A percentile compares a stretch with the other conserved stretches of the same genome.
Evolutionary conservation across 2,329 filamentous ascomycete genomes (phyloP).

Genomic region (Pleoardoris graminearum): DNA sequence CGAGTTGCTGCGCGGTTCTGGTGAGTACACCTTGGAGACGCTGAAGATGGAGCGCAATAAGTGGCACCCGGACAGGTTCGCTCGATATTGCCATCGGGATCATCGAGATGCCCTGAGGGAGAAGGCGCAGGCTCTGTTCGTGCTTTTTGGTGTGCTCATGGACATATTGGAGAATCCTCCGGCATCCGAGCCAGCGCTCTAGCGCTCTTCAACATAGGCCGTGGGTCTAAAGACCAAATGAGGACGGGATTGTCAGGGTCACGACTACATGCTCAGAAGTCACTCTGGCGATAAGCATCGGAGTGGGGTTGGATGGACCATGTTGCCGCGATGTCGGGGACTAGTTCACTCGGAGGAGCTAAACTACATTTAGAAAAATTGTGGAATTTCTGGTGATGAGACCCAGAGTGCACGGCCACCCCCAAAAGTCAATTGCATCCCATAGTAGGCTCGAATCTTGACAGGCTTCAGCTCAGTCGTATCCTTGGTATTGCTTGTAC

Average conservation of each 20-base stretch:
- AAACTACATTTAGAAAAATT: neutral
- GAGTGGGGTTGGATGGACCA: neutral
- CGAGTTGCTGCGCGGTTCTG: constrained; percentile 31
- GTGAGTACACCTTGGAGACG: constrained; percentile 24
- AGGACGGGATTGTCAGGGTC: neutral
- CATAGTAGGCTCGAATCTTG: neutral
- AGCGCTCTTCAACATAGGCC: neutral
- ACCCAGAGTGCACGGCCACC: neutral
- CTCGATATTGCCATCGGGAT: constrained; percentile 27
- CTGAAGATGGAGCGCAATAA: constrained; percentile 33
- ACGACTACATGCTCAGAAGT: neutral
- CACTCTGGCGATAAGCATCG: neutral
- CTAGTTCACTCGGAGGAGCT: neutral
- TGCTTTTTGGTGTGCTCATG: constrained; percentile 35
- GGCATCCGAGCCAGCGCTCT: neutral
- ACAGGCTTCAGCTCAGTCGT: neutral
- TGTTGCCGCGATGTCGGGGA: neutral
- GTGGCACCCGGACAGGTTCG: constrained; percentile 43
- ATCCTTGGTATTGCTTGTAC: constrained; percentile 9
- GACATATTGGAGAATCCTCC: constrained; percentile 14
- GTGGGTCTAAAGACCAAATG: neutral
- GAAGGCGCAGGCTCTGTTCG: constrained; percentile 34
- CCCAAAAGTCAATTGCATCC: constrained; percentile 1
- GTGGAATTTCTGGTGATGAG: neutral
- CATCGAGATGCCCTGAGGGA: constrained; percentile 25